A percentile compares a stretch with the other conserved stretches of the same genome.
These are phyloP conservation scores for Cytospora paraplurivora DNA, from an alignment of 2,329 filamentous ascomycete genomes.

Conservation along the genomic window DNA sequence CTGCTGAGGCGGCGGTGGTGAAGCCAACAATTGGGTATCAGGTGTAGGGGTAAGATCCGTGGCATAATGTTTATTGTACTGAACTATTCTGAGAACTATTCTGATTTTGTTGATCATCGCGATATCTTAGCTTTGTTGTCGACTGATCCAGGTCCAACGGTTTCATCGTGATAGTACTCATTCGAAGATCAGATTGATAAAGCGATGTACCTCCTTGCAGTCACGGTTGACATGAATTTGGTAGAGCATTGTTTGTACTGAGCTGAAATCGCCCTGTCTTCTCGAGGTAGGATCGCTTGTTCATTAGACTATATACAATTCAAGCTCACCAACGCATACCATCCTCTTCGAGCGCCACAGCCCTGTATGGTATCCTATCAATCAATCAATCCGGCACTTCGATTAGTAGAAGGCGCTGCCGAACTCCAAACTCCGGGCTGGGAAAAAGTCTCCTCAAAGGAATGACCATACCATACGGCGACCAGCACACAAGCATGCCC, in stretches of 20 bases:
- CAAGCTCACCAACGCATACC: not conserved
- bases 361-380: not conserved
- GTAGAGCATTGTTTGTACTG: not conserved
- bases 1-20: too few species aligned
- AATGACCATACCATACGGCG: not conserved
- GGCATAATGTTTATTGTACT: too few species aligned
- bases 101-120: too few species aligned
- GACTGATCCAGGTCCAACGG: too few species aligned
- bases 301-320: not conserved
- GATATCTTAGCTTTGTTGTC: too few species aligned
- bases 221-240: not conserved
- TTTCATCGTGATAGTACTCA: too few species aligned
- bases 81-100: too few species aligned
- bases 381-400: not conserved
- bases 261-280: not conserved
- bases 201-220: too few species aligned
- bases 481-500: too few species aligned
- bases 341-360: not conserved
- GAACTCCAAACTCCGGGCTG: slow-evolving; percentile 22
- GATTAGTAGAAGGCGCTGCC: not conserved
- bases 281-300: not conserved
- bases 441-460: not conserved
- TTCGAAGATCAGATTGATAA: too few species aligned
- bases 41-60: too few species aligned
- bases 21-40: too few species aligned